Conservation (phyloP, 2,329 filamentous ascomycete species). For the Didymella segeticola region DNA sequence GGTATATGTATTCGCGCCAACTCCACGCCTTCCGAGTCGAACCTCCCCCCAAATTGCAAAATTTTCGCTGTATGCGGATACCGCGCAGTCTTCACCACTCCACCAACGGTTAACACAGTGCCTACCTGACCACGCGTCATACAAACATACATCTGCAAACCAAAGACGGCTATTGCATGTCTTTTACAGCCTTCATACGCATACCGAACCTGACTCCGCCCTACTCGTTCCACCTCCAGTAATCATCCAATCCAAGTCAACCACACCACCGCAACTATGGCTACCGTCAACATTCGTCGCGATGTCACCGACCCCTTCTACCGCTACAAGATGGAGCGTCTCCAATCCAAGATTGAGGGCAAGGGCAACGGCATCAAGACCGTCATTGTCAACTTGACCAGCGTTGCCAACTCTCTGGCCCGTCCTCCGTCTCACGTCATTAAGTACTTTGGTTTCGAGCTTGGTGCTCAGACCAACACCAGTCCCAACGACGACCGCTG, state of each 20-base stretch:
- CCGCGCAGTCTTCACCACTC: slow-evolving; percentile 87
- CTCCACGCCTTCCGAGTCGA: slow-evolving; percentile 92
- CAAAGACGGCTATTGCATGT: slow-evolving; percentile 62
- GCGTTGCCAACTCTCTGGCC: slow-evolving; percentile 88
- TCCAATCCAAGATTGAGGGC: slow-evolving; percentile 99
- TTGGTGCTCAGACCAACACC: slow-evolving; percentile 97
- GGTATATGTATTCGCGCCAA: slow-evolving; percentile 99
- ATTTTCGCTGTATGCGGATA: slow-evolving; percentile 95
- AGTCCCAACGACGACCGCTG: slow-evolving; percentile 97
- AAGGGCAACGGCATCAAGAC: slow-evolving; percentile 99
- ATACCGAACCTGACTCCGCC: slow-evolving; percentile 31
- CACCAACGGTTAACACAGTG: slow-evolving; percentile 84
- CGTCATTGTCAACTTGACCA: slow-evolving; percentile 95
- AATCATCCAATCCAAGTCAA: slow-evolving; percentile 35
- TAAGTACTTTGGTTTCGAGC: slow-evolving; percentile 99
- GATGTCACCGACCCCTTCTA: slow-evolving; percentile 99
- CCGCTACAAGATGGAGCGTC: slow-evolving; percentile 99
- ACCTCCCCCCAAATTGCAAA: slow-evolving; percentile 93
- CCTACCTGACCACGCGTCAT: slow-evolving; percentile 48
- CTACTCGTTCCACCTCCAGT: slow-evolving; percentile 7
- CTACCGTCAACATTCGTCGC: slow-evolving; percentile 94
- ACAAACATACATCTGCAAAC: slow-evolving; percentile 36
- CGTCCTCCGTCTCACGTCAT: slow-evolving; percentile 94
- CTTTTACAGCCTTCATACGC: slow-evolving; percentile 65
- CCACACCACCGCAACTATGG: slow-evolving; percentile 73